Evolutionary conservation across 2,329 filamentous ascomycete species (phyloP).

Genomic region (Beauveria asiatica): DNA sequence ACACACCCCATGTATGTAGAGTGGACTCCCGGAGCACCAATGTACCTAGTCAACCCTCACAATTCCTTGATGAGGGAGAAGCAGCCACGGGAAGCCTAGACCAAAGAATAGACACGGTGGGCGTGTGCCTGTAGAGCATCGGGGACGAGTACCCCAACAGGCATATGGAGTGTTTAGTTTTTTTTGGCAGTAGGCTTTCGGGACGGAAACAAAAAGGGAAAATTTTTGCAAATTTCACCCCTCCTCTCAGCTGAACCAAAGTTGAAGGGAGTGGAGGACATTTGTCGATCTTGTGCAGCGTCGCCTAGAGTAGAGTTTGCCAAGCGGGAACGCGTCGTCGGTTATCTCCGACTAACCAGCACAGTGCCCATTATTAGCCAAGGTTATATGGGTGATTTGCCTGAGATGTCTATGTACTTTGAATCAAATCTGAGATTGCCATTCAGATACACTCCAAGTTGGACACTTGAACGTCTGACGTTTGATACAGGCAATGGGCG

Average conservation of each 20-base stretch:
- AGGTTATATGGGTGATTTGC: background rate
- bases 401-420: background rate
- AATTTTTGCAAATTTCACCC: background rate
- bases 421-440: background rate
- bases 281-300: background rate
- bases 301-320: constrained; percentile 9
- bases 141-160: background rate
- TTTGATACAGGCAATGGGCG: background rate
- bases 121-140: background rate
- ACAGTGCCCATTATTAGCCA: background rate
- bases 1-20: background rate
- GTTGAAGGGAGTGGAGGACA: background rate
- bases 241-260: background rate
- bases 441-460: too few species aligned
- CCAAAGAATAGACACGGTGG: background rate
- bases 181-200: background rate
- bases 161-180: too few species aligned
- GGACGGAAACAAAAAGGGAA: background rate
- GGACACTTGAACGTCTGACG: background rate
- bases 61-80: background rate
- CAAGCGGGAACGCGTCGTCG: background rate
- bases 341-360: constrained; percentile 7
- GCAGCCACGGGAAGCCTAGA: background rate
- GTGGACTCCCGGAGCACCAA: background rate
- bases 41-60: background rate